These are phyloP conservation scores for Thalassiosira hispida DNA, from an alignment of 352 stramenopile species.

Conservation along the genomic window DNA sequence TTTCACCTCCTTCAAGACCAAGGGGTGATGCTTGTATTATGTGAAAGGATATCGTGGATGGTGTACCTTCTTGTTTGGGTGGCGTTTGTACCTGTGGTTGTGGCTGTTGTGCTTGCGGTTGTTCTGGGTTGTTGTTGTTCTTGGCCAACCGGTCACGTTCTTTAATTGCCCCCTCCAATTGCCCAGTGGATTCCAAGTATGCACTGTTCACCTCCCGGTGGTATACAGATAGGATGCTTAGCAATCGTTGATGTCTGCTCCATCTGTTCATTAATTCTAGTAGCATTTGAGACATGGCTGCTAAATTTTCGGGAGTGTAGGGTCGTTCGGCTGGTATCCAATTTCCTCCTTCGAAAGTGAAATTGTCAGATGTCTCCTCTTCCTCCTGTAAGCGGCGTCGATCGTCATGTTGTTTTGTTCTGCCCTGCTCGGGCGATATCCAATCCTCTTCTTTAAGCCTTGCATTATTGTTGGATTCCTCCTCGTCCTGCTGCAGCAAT, in stretches of 20 bases:
- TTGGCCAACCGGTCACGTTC: slow-evolving; percentile 12
- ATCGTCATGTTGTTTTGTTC: background rate
- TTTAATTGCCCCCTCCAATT: slow-evolving; percentile 24
- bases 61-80: background rate
- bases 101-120: slow-evolving; percentile 1
- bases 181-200: slow-evolving; percentile 35
- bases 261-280: slow-evolving; percentile 53
- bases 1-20: background rate
- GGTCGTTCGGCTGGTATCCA: slow-evolving; percentile 40
- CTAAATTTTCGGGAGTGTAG: slow-evolving; percentile 41
- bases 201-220: slow-evolving; percentile 53
- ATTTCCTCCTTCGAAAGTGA: slow-evolving; percentile 19
- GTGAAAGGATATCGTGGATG: slow-evolving; percentile 41
- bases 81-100: background rate
- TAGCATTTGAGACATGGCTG: slow-evolving; percentile 31
- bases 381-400: background rate
- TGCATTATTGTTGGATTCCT: too few species aligned
- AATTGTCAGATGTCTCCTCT: background rate
- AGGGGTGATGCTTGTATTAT: slow-evolving; percentile 60
- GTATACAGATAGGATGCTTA: slow-evolving; percentile 52
- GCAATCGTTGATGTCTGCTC: slow-evolving; percentile 43
- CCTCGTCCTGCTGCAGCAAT: too few species aligned
- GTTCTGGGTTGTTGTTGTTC: background rate
- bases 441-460: too few species aligned
- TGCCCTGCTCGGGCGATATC: background rate